Evolutionary conservation across 2,329 filamentous ascomycete genomes (phyloP).

Genomic region (Aspergillus fischeri): DNA sequence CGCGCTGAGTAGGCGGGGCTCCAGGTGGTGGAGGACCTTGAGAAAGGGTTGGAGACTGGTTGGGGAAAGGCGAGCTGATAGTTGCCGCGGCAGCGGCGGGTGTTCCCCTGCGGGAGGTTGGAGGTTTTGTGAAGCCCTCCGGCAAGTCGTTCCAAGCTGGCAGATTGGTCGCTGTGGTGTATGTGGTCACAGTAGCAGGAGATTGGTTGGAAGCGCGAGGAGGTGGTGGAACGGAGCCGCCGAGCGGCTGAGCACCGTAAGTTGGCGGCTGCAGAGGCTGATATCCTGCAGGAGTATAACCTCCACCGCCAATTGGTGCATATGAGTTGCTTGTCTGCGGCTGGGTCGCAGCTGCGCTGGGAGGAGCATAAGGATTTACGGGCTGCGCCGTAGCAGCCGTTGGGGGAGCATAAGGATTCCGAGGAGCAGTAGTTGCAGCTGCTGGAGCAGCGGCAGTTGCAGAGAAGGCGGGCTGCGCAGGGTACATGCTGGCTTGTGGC

Average conservation of each 20-base stretch:
- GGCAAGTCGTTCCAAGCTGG: slow-evolving; percentile 95
- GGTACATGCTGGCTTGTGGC: slow-evolving; percentile 35
- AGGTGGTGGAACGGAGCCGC: slow-evolving; percentile 52
- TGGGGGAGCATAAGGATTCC: slow-evolving; percentile 51
- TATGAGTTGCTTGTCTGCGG: slow-evolving; percentile 18
- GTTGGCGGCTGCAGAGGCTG: slow-evolving; percentile 48
- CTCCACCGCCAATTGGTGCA: slow-evolving; percentile 22
- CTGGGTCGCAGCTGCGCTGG: slow-evolving; percentile 16
- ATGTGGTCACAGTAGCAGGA: slow-evolving; percentile 60
- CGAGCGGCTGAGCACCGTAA: slow-evolving; percentile 46
- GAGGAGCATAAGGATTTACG: slow-evolving; percentile 31
- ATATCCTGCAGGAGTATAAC: slow-evolving; percentile 48
- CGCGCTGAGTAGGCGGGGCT: slow-evolving; percentile 56
- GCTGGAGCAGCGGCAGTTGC: slow-evolving; percentile 24
- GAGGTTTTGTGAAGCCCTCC: slow-evolving; percentile 68
- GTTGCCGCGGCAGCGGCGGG: slow-evolving; percentile 59
- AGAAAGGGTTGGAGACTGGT: slow-evolving; percentile 49
- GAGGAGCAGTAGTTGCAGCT: slow-evolving; percentile 35
- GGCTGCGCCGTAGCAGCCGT: slow-evolving; percentile 23
- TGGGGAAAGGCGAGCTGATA: slow-evolving; percentile 71
- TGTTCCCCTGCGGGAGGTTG: slow-evolving; percentile 69
- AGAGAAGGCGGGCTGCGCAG: slow-evolving; percentile 31
- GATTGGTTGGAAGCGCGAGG: slow-evolving; percentile 66
- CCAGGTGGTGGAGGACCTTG: slow-evolving; percentile 53
- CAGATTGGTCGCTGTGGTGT: slow-evolving; percentile 61